Evolutionary conservation across 805 yeast genomes (phyloP), one percentile per base, ranked within the genome.

Genomic region (Cyberlindnera samutprakarnensis): DNA sequence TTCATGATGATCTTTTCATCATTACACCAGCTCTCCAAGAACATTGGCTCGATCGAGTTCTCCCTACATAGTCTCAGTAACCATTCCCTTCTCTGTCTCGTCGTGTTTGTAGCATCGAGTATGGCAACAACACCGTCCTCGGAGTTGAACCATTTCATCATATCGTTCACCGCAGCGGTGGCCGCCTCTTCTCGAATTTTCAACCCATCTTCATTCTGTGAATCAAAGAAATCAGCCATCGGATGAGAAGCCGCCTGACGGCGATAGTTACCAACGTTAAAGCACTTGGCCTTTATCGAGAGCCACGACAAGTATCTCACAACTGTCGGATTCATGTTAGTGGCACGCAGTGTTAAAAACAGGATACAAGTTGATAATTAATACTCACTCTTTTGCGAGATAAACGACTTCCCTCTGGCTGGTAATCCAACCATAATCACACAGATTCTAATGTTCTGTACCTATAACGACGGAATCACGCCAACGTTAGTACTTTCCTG

Each of bases 241-340:
- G 87, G 78, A 36, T 70, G 75, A 4, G 74, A 69, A 22, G 72
- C 72, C 8, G 64, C 64, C 39, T 72, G 62, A 28, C 96, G 72
- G 41, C 97, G 71, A 55, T 85, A 88, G 23, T 68, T 68, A 10
- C 97, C 95, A 14, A 90, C 95, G 51, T 86, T 87, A 62, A 92
- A 92, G 36, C 87, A 80, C 52, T 78, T 78, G 18, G 95, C 84
- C 38, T 73, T 74, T 35, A 92, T 82, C 3, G 94, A 81, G 24
- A 90, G 68, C 98, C 98, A 92, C 21, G 87, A 76, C 33, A 92
- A 67, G 52, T 90, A 92, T 28, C 97, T 70, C 20, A 90, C 95
- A 33, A 92, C 62, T 58, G 31, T 14, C 15, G 12, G 16, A 14
- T 22, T 19, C 22, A 9, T 9, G 22, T 19, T 19, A 19, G 22